A percentile compares a stretch with the other conserved stretches of the same genome.
Evolutionary conservation across 306 rosid species (phyloP).

Genomic region (Cucumis sativus): Cucumber_9930_V3 NC_026659.2:30507501-30508000

Average conservation of each 20-base stretch:
- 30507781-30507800: slow-evolving; percentile 11
- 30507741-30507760: background rate
- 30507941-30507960: slow-evolving; percentile 21
- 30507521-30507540: background rate
- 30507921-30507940: slow-evolving; percentile 10
- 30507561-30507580: background rate
- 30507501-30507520: background rate
- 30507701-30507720: slow-evolving; percentile 37
- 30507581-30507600: slow-evolving; percentile 22
- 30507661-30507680: slow-evolving; percentile 36
- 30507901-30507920: slow-evolving; percentile 41
- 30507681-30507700: slow-evolving; percentile 26
- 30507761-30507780: slow-evolving; percentile 4
- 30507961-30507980: background rate
- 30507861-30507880: background rate
- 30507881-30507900: background rate
- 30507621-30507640: slow-evolving; percentile 13
- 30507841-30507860: slow-evolving; percentile 13
- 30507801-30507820: background rate
- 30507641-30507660: slow-evolving; percentile 30
- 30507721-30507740: background rate
- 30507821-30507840: slow-evolving; percentile 4
- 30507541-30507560: background rate
- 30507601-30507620: slow-evolving; percentile 15
- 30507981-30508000: background rate